Evolutionary conservation across 2,329 filamentous ascomycete genomes (phyloP).

Genomic region (Aspergillus piperis): DNA sequence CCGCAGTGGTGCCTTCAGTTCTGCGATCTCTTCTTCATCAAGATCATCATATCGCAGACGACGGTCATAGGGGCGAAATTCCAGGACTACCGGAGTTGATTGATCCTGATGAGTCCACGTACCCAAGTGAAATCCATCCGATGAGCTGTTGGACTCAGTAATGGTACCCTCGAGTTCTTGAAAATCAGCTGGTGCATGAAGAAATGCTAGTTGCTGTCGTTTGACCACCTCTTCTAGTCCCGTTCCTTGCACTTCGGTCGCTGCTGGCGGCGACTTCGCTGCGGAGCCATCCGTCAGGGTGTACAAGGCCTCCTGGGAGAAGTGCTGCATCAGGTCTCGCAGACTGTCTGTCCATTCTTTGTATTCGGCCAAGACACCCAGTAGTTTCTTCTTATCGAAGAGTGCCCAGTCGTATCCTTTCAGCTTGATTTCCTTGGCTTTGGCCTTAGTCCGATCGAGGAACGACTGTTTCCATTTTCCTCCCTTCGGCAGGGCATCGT

Average conservation of each 20-base stretch:
- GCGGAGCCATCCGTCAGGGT: slow-evolving; percentile 12
- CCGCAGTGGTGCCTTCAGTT: slow-evolving; percentile 28
- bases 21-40: slow-evolving; percentile 26
- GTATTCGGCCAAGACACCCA: slow-evolving; percentile 26
- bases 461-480: slow-evolving; percentile 24
- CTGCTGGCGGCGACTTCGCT: neutral
- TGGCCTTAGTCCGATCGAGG: slow-evolving; percentile 26
- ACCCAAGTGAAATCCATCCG: slow-evolving; percentile 25
- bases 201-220: slow-evolving; percentile 23
- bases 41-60: slow-evolving; percentile 26
- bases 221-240: slow-evolving; percentile 29
- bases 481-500: slow-evolving; percentile 4
- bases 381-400: slow-evolving; percentile 33
- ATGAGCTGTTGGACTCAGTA: slow-evolving; percentile 20
- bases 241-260: slow-evolving; percentile 22
- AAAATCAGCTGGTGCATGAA: slow-evolving; percentile 25
- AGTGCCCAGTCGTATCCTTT: slow-evolving; percentile 35
- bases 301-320: slow-evolving; percentile 28
- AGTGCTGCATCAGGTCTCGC: slow-evolving; percentile 32
- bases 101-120: slow-evolving; percentile 18
- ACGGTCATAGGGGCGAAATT: slow-evolving; percentile 31
- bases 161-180: slow-evolving; percentile 23
- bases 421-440: slow-evolving; percentile 26
- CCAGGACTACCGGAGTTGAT: slow-evolving; percentile 23
- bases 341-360: slow-evolving; percentile 30